These are phyloP conservation scores for Eimeria brunetti DNA, from an alignment of 169 alveolate species.

Conservation along the genomic window DNA sequence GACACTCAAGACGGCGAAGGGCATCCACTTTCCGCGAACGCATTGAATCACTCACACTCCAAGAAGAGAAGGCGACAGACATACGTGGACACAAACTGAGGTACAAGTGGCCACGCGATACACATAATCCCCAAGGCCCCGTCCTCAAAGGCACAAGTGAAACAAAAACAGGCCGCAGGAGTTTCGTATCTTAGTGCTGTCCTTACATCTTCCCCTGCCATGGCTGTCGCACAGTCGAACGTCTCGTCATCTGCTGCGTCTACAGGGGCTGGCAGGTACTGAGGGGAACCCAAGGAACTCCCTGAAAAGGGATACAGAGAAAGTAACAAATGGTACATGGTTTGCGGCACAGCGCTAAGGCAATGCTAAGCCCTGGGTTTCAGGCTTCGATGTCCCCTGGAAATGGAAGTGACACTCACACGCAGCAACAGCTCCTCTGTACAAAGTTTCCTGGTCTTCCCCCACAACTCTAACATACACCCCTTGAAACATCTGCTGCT, in stretches of 20 bases:
- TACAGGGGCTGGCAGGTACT: slow-evolving; percentile 71
- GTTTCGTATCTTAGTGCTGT: neutral
- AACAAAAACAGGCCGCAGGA: neutral
- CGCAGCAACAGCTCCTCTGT: slow-evolving; percentile 69
- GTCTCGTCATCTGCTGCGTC: slow-evolving; percentile 72
- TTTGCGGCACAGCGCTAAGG: neutral
- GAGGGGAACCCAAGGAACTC: slow-evolving; percentile 50
- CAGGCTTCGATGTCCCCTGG: neutral
- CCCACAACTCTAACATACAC: slow-evolving; percentile 59
- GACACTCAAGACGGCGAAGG: neutral
- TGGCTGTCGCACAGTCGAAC: slow-evolving; percentile 64
- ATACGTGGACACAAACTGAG: neutral
- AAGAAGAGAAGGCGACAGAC: neutral
- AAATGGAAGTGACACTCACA: slow-evolving; percentile 9
- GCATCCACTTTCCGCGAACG: neutral
- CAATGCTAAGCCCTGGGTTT: neutral
- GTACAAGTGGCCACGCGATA: neutral
- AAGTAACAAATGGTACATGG: neutral
- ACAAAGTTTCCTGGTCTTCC: slow-evolving; percentile 66
- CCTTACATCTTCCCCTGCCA: slow-evolving; percentile 68
- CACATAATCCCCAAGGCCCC: neutral
- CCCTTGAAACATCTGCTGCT: slow-evolving; percentile 56
- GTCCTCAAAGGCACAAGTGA: neutral
- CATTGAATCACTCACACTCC: neutral
- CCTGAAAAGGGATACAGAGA: neutral